phyloP scores from a whole-genome alignment of 176 grass and related monocot species.

The Ensete ventricosum region DNA sequence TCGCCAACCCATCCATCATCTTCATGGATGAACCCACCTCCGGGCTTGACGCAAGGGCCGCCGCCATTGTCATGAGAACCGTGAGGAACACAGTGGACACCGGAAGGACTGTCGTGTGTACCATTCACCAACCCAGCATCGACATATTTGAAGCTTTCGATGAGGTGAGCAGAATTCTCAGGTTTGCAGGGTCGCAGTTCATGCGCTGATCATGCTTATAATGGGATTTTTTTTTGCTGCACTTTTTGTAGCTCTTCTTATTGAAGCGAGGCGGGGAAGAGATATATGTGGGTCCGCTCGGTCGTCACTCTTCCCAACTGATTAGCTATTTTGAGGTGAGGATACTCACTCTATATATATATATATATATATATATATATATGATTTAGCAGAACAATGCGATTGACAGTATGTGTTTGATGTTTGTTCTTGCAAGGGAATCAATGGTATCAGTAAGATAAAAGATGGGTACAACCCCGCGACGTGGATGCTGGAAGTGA shows the following conservation, averaged over 20 bases:
- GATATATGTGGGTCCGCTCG: conserved; percentile 73
- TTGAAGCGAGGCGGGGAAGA: conserved; percentile 78
- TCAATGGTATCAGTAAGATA: conserved; percentile 57
- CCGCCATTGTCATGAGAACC: conserved; percentile 86
- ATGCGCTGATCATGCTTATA: neutral
- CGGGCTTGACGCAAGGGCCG: conserved; percentile 72
- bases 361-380: no score
- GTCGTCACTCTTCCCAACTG: conserved; percentile 47
- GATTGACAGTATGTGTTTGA: no score
- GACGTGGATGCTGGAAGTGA: conserved; percentile 85
- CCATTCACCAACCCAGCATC: conserved; percentile 78
- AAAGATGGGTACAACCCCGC: conserved; percentile 83
- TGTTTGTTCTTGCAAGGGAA: conserved; percentile 29
- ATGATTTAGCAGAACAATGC: no score
- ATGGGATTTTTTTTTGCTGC: neutral
- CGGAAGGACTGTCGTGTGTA: conserved; percentile 66
- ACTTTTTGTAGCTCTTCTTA: conserved; percentile 49
- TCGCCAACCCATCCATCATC: conserved; percentile 79
- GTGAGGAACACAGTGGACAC: conserved; percentile 76
- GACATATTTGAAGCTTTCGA: conserved; percentile 91
- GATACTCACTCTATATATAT: neutral
- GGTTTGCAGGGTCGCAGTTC: no score
- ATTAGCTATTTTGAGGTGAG: conserved; percentile 72
- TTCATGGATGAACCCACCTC: conserved; percentile 96
- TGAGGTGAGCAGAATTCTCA: conserved; percentile 37